phyloP scores from a whole-genome alignment of 495 filamentous ascomycete genomes.

The Lasiosphaeriaceae sp. region DNA sequence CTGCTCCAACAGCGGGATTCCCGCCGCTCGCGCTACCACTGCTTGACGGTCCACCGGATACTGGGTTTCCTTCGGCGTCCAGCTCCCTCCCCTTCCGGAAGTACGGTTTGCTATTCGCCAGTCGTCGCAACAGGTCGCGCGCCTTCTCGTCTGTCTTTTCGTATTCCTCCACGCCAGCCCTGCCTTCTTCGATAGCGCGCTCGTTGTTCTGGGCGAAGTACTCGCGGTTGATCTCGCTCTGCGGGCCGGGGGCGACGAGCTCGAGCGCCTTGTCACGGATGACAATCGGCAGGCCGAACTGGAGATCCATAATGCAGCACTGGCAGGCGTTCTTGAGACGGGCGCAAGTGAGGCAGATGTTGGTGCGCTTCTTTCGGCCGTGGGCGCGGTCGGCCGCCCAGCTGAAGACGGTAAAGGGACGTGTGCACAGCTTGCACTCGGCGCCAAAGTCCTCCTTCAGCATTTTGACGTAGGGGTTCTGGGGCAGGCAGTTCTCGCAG shows the following conservation, averaged over 20 bases:
- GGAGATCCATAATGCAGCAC: conserved; percentile 96
- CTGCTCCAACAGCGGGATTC: conserved; percentile 41
- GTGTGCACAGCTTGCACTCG: conserved; percentile 81
- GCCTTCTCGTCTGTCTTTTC: conserved; percentile 98
- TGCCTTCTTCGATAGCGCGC: conserved; percentile 86
- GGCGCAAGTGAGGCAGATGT: conserved; percentile 92
- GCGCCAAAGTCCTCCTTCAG: conserved; percentile 91
- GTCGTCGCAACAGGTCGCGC: conserved; percentile 73
- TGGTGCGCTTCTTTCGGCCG: conserved; percentile 81
- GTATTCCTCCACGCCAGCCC: conserved; percentile 73
- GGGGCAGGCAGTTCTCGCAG: conserved; percentile 76
- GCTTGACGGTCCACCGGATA: conserved; percentile 29
- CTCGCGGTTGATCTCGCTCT: conserved; percentile 88
- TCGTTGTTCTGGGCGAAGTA: conserved; percentile 98
- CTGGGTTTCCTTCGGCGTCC: conserved; percentile 50
- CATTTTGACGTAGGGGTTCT: conserved; percentile 98
- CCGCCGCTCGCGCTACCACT: conserved; percentile 40
- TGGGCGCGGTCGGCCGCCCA: conserved; percentile 87
- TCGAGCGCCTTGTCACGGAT: conserved; percentile 96
- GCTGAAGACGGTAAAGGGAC: conserved; percentile 91
- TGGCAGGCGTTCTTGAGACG: conserved; percentile 97
- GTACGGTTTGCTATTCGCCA: conserved; percentile 91
- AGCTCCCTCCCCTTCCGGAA: conserved; percentile 76
- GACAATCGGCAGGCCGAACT: conserved; percentile 88
- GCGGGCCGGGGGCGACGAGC: conserved; percentile 89